Percentiles rank a stretch among this genome's conserved stretches.
Conservation (phyloP, 495 filamentous ascomycete species). For the Podospora appendiculata region DNA sequence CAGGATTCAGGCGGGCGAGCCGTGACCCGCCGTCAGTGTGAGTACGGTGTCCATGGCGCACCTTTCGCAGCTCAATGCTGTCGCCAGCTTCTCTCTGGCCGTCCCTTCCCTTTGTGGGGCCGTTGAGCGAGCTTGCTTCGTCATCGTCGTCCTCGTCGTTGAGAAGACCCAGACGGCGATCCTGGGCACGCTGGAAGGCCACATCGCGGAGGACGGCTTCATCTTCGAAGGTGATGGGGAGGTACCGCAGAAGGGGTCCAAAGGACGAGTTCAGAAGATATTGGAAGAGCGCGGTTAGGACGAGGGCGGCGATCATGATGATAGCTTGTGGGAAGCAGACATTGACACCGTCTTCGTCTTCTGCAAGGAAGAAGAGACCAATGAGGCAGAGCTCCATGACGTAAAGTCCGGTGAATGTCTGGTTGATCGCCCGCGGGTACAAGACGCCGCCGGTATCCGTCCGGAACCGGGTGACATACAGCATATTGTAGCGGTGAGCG, state of each 20-base stretch:
- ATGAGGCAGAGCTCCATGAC: conserved; percentile 89
- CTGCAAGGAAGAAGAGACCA: conserved; percentile 83
- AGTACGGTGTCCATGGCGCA: conserved; percentile 10
- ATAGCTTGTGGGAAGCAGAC: conserved; percentile 77
- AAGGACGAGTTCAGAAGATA: conserved; percentile 78
- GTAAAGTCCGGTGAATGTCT: conserved; percentile 91
- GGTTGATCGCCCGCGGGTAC: conserved; percentile 90
- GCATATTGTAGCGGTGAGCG: conserved; percentile 91
- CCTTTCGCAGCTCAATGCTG: conserved; percentile 55
- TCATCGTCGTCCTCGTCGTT: conserved; percentile 45
- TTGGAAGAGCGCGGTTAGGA: conserved; percentile 75
- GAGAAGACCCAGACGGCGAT: conserved; percentile 45
- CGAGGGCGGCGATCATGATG: conserved; percentile 71
- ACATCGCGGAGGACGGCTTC: conserved; percentile 84
- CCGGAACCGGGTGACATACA: conserved; percentile 88
- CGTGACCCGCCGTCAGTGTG: conserved; percentile 11
- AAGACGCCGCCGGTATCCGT: conserved; percentile 90
- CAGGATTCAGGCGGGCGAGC: conserved; percentile 29
- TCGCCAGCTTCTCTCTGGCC: conserved; percentile 8
- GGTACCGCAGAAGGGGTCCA: conserved; percentile 74
- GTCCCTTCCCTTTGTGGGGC: neutral
- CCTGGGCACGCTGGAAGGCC: conserved; percentile 74
- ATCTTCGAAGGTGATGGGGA: conserved; percentile 94
- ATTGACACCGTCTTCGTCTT: conserved; percentile 48
- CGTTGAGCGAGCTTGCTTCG: conserved; percentile 12